Evolutionary conservation across 2,329 filamentous ascomycete genomes (phyloP), one percentile per base, ranked within the genome.

Genomic region (Pleomassaria siparia): DNA sequence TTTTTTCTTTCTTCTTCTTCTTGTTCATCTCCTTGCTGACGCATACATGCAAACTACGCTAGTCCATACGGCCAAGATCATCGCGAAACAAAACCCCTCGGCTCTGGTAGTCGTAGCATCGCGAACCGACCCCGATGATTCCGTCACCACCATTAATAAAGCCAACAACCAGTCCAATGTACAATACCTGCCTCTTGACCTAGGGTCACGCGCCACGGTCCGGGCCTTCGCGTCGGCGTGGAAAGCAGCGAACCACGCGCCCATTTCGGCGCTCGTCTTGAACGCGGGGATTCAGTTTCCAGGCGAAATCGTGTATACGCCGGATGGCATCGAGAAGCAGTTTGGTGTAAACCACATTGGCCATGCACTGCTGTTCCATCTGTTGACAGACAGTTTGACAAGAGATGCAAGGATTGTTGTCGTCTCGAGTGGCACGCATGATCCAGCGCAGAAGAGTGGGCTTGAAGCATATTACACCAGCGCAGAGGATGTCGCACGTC

Each of bases 281-380:
- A 80, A 81, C 43, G 77, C 77, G 2, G 77, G 64, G 0, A 49
- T 79, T 0, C 76, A 81, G 51, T 73, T 77, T 40, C 72, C 74
- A 0, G 57, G 56, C 0, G 51, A 51, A 0, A 41, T 76, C 1
- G 22, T 54, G 0, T 67, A 71, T 40, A 74, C 72, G 0, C 49
- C 43, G 0, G 73, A 80, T 16, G 73, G 74, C 7, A 58, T 79
- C 32, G 79, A 81, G 55, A 54, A 59, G 25, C 76, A 74, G 6
- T 82, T 82, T 53, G 76, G 66, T 4, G 67, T 79, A 51, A 76
- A 72, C 46, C 76, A 80, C 51, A 68, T 80, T 33, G 78, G 78
- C 4, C 76, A 81, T 53, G 73, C 76, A 12, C 60, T 80, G 2
- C 70, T 81, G 0, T 76, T 78, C 56, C 73, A 75, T 44, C 70